phyloP scores from a whole-genome alignment of 345 rosid genomes.

The Citrus mangshanensis region DNA sequence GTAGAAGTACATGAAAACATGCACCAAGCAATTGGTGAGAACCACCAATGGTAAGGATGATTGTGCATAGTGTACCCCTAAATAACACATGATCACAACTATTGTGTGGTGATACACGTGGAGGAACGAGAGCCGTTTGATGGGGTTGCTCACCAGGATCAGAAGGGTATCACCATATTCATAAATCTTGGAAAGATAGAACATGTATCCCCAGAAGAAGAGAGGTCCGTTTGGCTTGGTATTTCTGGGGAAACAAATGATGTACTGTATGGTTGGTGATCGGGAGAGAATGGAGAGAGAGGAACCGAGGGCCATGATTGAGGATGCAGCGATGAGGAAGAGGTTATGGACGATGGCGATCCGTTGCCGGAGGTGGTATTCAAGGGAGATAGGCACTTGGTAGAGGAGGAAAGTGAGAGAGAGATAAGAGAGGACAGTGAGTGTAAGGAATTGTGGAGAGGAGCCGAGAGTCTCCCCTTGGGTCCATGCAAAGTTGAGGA shows the following conservation, averaged over 20 bases:
- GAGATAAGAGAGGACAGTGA: conserved; percentile 29
- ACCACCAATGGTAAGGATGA: conserved; percentile 52
- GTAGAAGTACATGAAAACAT: conserved; percentile 62
- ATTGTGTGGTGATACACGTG: conserved; percentile 74
- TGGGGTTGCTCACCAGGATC: conserved; percentile 43
- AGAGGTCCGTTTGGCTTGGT: conserved; percentile 49
- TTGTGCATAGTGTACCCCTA: conserved; percentile 42
- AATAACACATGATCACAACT: conserved; percentile 57
- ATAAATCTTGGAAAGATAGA: conserved; percentile 60
- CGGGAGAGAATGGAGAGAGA: conserved; percentile 27
- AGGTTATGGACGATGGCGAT: conserved; percentile 38
- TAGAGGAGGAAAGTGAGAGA: conserved; percentile 26
- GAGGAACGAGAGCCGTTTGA: conserved; percentile 51
- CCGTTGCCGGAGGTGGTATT: neutral
- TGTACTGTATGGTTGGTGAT: conserved; percentile 26
- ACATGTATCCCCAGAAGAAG: conserved; percentile 68
- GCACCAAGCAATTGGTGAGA: conserved; percentile 52
- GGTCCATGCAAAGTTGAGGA: conserved; percentile 39
- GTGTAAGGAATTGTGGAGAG: conserved; percentile 29
- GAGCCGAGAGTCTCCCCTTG: conserved; percentile 32
- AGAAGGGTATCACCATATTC: conserved; percentile 60
- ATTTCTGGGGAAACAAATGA: conserved; percentile 49
- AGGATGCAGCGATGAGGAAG: conserved; percentile 28
- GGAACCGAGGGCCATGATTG: conserved; percentile 43
- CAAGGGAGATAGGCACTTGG: neutral